Base-by-base conservation (phyloP, 2,329 filamentous ascomycete genomes). In the Pseudodiploospora longispora region DNA sequence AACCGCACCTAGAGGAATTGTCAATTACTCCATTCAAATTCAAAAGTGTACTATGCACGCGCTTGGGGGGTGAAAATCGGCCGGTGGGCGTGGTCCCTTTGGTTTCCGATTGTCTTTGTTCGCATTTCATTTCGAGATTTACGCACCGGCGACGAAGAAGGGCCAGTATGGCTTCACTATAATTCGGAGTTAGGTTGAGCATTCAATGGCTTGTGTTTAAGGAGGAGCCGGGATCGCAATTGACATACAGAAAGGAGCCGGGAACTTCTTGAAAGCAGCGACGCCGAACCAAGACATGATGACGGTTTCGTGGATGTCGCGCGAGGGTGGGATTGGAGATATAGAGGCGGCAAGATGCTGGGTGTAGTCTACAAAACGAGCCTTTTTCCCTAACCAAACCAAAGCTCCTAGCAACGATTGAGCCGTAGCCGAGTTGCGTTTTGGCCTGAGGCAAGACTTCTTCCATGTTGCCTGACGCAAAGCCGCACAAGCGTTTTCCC, bases 71-170 rank as follows among this genome's bases (percentile, higher is more conserved):
- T 19, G 19, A 19, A 19, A 19, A 19, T 19, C 19, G 19, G 19
- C 19, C 19, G 19, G 19, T 19, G 19, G 19, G 19, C 19, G 19
- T 19, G 19, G 19, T 19, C 19, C 19, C 19, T 19, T 19, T 19
- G 19, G 19, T 19, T 39, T 32, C 30, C 41, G 30, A 9, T n/a
- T 31, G 34, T 40, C 2, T 19, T 19, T 19, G 19, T 19, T 19
- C 19, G 19, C 19, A 19, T 10, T 35, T 33, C 43, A 39, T 35
- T 30, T 36, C 42, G 30, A 32, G 48, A 55, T 54, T 50, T 45
- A 76, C 86, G 65, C 93, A 95, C 91, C 89, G 67, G 91, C 91
- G 69, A 78, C 76, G 77, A 90, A 93, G 81, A 97, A 97, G 58
- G 91, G 91, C 68, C 80, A 82, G 83, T 94, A 83, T 59, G 91